phyloP scores from a whole-genome alignment of 805 yeast genomes.

The Zygoascus flipseniorum region DNA sequence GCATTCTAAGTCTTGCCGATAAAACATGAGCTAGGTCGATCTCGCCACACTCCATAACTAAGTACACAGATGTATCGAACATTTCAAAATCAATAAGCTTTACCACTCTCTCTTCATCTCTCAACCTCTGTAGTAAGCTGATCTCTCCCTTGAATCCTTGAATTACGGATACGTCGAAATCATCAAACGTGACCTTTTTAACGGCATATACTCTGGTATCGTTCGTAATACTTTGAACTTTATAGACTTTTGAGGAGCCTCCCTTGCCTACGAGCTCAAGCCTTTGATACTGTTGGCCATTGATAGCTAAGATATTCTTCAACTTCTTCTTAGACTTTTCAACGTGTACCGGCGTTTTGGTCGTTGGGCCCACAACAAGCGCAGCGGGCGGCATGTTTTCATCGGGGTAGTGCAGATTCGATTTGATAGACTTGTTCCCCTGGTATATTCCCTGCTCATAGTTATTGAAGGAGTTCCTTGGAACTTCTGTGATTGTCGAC shows the following conservation, averaged over 20 bases:
- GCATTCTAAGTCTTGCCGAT: slow-evolving; percentile 40
- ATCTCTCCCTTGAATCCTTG: slow-evolving; percentile 87
- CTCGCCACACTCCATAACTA: slow-evolving; percentile 95
- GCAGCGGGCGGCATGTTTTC: neutral
- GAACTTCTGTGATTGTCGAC: neutral
- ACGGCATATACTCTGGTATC: slow-evolving; percentile 63
- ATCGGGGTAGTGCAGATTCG: neutral
- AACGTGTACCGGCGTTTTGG: neutral
- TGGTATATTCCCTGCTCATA: neutral
- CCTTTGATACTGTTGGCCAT: slow-evolving; percentile 59
- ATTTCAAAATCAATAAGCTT: slow-evolving; percentile 67
- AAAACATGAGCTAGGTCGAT: slow-evolving; percentile 79
- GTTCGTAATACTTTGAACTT: slow-evolving; percentile 40
- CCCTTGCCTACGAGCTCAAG: slow-evolving; percentile 81
- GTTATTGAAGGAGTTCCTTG: neutral
- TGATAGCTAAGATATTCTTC: slow-evolving; percentile 35
- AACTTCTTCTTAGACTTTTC: slow-evolving; percentile 11
- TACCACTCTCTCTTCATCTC: slow-evolving; percentile 64
- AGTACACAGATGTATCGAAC: slow-evolving; percentile 49
- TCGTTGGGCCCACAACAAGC: neutral
- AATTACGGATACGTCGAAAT: slow-evolving; percentile 66
- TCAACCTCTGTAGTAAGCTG: slow-evolving; percentile 54
- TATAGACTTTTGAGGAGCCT: slow-evolving; percentile 86
- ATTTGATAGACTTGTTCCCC: neutral
- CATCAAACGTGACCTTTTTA: slow-evolving; percentile 67